Conservation (phyloP, 169 alveolate genomes). For the Eimeria tenella region DNA sequence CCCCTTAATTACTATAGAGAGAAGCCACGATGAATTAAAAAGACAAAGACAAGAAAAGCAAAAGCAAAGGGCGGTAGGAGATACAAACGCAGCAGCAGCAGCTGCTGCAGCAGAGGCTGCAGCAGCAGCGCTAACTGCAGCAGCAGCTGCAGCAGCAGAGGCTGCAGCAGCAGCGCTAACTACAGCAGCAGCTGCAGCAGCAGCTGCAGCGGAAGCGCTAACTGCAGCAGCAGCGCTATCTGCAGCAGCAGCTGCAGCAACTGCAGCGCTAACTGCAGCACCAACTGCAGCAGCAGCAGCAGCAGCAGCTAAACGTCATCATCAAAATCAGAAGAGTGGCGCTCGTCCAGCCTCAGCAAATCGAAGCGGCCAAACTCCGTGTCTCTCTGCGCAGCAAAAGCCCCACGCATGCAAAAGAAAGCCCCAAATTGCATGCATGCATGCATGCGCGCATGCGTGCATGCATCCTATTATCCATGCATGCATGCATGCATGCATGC, state of each 20-base stretch:
- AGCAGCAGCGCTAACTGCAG: too few relatives aligned
- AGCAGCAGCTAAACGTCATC: neutral
- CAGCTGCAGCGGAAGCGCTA: too few relatives aligned
- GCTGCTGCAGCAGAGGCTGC: too few relatives aligned
- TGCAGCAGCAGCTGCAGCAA: too few relatives aligned
- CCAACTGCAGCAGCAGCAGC: neutral
- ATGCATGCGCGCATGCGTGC: constrained; percentile 21
- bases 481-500: neutral
- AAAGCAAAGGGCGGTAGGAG: neutral
- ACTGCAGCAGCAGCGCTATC: too few relatives aligned
- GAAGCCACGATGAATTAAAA: neutral
- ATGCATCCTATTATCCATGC: neutral
- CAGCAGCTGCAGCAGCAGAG: too few relatives aligned
- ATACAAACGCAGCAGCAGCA: too few relatives aligned
- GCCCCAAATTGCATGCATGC: constrained; percentile 1
- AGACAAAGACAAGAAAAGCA: neutral
- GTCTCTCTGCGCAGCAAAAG: neutral
- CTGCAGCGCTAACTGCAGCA: too few relatives aligned
- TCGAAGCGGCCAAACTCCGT: constrained; percentile 27
- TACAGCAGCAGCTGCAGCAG: too few relatives aligned
- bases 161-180: too few relatives aligned
- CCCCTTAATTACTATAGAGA: too few relatives aligned
- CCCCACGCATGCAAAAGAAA: constrained; percentile 15
- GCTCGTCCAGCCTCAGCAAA: constrained; percentile 20
- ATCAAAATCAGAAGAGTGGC: constrained; percentile 22